Evolutionary conservation across 78 protist genomes (phyloP), one percentile per base, ranked within the genome.

Genomic region (Parvularia atlantis): DNA sequence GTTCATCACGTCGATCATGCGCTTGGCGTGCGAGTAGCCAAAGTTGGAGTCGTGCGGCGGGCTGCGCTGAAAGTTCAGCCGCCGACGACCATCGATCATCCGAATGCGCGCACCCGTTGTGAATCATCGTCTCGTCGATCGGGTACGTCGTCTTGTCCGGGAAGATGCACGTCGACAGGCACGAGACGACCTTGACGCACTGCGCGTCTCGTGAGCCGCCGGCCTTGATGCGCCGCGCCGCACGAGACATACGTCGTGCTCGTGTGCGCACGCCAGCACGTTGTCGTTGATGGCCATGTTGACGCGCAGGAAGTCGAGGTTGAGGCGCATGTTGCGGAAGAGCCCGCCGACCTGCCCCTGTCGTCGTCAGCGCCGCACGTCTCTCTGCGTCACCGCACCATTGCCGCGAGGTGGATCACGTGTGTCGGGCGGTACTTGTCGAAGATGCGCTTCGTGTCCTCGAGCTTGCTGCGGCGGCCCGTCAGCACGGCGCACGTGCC

Each of bases 61-160:
- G 1, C 96, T 93, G n/a, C 70, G 69, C 62, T 87, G 92, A n/a
- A 56, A 6, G 35, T 56, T 16, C 36, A 41, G 28, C 11, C 59
- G 10, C 59, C 4, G 36, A 17, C 19, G 13, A 43, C 48, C 22
- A 17, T 13, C 11, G 13, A 53, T 19, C 36, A 53, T 19, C n/a
- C 4, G 19, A 17, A 53, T 19, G 59, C 4, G 59, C 48, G n/a
- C n/a, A n/a, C n/a, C n/a, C 46, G 9, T 41, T 41, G 41, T 70
- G 75, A 40, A 88, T 73, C 92, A 91, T 88, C 9, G 93, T 85
- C 67, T 91, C 96, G 59, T 91, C 93, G 60, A 91, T 88, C 40
- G 95, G 96, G 61, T 90, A 92, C 0, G 92, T 78, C 7, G 89
- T 87, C 77, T 89, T 89, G 85, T 92, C 94, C n/a, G 97, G 97